These are phyloP conservation scores for Pleodorina starrii DNA, from an alignment of 139 green algal genomes.

Conservation along the genomic window DNA sequence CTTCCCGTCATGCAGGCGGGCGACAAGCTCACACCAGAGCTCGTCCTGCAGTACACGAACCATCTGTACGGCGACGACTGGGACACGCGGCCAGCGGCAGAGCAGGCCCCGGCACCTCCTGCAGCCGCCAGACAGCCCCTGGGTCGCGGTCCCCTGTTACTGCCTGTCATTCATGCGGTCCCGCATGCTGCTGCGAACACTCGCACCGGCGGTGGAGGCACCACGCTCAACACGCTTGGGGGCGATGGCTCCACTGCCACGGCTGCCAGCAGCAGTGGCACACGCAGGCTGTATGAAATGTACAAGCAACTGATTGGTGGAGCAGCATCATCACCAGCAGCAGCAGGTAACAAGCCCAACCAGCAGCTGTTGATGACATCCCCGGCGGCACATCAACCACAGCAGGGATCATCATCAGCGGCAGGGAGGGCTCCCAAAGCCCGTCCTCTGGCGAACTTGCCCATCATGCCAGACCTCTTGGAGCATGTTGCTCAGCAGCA, in stretches of 20 bases:
- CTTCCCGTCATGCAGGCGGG: not conserved
- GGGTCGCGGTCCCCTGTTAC: no score
- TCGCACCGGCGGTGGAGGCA: not conserved
- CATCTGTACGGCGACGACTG: conserved; percentile 10
- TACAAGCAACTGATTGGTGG: not conserved
- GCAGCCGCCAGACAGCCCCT: no score
- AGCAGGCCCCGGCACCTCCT: no score
- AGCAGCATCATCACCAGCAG: not conserved
- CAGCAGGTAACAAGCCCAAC: not conserved
- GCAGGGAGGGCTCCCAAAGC: not conserved
- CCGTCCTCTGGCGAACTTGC: not conserved
- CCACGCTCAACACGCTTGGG: no score
- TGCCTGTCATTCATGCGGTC: no score
- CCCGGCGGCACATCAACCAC: not conserved
- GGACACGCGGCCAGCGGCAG: not conserved
- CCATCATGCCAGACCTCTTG: not conserved
- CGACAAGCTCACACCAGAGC: not conserved
- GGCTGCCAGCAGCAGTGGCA: not conserved
- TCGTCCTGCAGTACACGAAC: conserved; percentile 26
- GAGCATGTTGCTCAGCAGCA: not conserved
- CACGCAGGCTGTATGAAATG: not conserved
- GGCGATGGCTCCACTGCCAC: not conserved
- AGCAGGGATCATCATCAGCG: not conserved
- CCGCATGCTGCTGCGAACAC: not conserved
- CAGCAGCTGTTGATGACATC: no score